Percentiles rank a stretch among this genome's conserved stretches.
Conservation (phyloP, 495 filamentous ascomycete species). For the Aspergillus taichungensis region DNA sequence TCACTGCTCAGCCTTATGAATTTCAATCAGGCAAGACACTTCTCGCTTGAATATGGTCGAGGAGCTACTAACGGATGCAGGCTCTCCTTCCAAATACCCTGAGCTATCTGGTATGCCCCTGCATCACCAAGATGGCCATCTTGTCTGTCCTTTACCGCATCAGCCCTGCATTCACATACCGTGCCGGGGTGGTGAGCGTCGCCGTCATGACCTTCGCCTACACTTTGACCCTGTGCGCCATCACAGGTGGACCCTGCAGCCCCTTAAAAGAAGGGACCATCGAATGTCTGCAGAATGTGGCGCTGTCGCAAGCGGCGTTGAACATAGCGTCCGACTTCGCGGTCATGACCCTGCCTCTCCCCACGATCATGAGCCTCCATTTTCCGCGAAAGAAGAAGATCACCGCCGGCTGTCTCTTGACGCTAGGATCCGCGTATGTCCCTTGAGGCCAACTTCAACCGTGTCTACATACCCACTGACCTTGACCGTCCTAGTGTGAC, state of each 20-base stretch:
- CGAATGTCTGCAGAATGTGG: constrained; percentile 13
- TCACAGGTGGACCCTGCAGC: constrained; percentile 14
- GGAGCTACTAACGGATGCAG: background rate
- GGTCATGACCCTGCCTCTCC: constrained; percentile 10
- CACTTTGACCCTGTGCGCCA: constrained; percentile 11
- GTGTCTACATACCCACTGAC: background rate
- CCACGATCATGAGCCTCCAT: constrained; percentile 11
- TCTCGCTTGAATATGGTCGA: no score
- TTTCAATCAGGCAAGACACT: background rate
- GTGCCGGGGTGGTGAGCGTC: constrained; percentile 4
- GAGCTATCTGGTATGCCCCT: constrained; percentile 7
- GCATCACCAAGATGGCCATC: constrained; percentile 11
- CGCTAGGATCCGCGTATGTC: constrained; percentile 13
- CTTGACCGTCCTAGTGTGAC: constrained; percentile 4
- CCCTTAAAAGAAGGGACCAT: constrained; percentile 11
- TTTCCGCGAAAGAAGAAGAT: constrained; percentile 11
- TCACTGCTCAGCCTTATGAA: constrained; percentile 9
- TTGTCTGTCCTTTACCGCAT: constrained; percentile 13
- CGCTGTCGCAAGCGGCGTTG: constrained; percentile 7
- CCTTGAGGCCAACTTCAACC: background rate
- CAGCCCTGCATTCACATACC: constrained; percentile 8
- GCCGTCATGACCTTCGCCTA: constrained; percentile 11
- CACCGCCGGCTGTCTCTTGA: constrained; percentile 9
- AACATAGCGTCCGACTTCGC: constrained; percentile 13
- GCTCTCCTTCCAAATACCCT: constrained; percentile 7